A percentile compares a stretch with the other conserved stretches of the same genome.
These are phyloP conservation scores for Ilex asprella DNA, from an alignment of 257 asterid species.

Conservation along the genomic window DNA sequence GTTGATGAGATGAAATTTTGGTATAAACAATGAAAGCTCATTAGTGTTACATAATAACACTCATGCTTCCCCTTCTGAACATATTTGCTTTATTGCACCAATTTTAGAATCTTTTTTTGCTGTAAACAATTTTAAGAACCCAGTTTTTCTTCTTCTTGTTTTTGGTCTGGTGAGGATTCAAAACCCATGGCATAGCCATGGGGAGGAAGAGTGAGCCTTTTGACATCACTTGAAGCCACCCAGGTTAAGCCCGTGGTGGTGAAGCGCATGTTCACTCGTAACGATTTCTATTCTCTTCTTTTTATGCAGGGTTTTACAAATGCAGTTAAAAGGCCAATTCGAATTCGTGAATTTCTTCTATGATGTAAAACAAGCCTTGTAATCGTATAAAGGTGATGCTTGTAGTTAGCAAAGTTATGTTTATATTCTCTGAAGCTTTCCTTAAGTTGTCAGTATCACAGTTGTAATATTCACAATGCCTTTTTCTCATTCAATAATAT, in stretches of 20 bases:
- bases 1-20: background rate
- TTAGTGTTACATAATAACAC: background rate
- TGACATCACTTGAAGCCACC: background rate
- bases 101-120: background rate
- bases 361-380: slow-evolving; percentile 21
- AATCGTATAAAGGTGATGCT: background rate
- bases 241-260: background rate
- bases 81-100: background rate
- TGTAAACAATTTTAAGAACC: background rate
- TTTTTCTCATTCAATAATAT: too few species aligned
- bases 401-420: too few species aligned
- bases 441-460: too few species aligned
- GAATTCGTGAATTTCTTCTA: slow-evolving; percentile 63
- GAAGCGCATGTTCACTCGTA: background rate
- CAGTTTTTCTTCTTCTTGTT: background rate
- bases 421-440: too few species aligned
- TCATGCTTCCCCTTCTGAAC: background rate
- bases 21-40: background rate
- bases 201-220: background rate
- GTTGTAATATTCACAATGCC: too few species aligned
- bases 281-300: slow-evolving; percentile 7
- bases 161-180: background rate
- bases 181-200: background rate
- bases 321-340: slow-evolving; percentile 92
- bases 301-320: slow-evolving; percentile 84